Evolutionary conservation across 164 flowering plant species (phyloP), one percentile per base, ranked within the genome.

Genomic region (Brasenia schreberi): DNA sequence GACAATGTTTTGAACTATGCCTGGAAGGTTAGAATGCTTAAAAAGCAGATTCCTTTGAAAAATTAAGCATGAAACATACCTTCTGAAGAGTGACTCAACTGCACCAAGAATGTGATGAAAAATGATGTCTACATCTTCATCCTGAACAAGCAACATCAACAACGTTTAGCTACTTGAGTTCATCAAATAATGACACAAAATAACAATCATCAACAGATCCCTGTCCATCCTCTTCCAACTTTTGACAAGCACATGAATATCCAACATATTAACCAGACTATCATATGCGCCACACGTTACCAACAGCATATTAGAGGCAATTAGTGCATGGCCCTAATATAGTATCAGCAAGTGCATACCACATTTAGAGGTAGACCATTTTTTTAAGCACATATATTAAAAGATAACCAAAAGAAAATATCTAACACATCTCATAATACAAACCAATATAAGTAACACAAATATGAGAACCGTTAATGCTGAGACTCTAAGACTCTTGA

Each of bases 71-170:
- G 59, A 66, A 64, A 56, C 52, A 64, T 79, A 87, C 92, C 81
- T 74, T 72, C 65, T 78, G 63, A 59, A 49, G 68, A 81, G 82
- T 43, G 88, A 82, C 19, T 85, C 86, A 11, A 85, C 66, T 65
- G 77, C 64, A 27, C 92, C 92, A 62, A 73, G 77, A 63, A 87
- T 81, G 77, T 89, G 92, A 78, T 85, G 85, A 71, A 84, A 69
- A 67, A 89, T 73, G 42, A 87, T 64, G 11, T 85, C 82, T 62
- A 89, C 90, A 74, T 87, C 89, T 70, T 84, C 89, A 64, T 81
- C 90, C 92, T 89, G 65, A 43, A 69, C 63, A 53, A 18, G 18
- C 18, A 45, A 45, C 53, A 45, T 45, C 7, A 45, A 12, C 53
- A 45, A 45, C 12, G 12, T 45, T 23, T 12, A 45, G 53, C 53